Conservation (phyloP, 192 early-diverging fungal species). For the Umbelopsis sp. region DNA sequence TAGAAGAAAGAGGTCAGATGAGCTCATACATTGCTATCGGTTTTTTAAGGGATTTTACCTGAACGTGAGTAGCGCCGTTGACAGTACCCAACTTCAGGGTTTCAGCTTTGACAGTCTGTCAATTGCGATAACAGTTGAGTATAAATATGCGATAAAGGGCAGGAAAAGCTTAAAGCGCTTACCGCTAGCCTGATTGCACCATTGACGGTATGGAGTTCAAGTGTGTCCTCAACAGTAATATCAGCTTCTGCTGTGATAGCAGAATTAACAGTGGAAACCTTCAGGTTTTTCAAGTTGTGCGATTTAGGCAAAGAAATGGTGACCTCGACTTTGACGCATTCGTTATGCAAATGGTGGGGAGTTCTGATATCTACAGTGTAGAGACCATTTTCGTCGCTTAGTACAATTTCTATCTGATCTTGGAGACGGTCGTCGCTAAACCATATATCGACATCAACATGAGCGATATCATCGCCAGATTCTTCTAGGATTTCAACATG, state of each 20-base stretch:
- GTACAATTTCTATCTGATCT: neutral
- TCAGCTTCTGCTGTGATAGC: neutral
- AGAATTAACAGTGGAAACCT: neutral
- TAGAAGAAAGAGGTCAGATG: too few relatives aligned
- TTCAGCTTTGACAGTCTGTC: neutral
- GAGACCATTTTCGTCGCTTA: neutral
- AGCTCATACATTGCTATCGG: neutral
- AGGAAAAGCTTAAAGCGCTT: neutral
- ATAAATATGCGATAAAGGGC: too few relatives aligned
- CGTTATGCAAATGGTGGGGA: neutral
- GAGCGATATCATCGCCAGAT: neutral
- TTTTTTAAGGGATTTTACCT: neutral
- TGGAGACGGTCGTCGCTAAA: neutral
- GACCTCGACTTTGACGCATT: conserved; percentile 2
- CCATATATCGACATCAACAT: neutral
- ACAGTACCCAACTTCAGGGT: neutral
- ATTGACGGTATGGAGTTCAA: neutral
- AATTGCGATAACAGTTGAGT: neutral
- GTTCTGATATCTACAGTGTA: neutral
- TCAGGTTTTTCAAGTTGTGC: neutral
- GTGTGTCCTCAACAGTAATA: neutral
- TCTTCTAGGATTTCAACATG: neutral
- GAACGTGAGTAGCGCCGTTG: neutral
- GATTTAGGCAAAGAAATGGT: neutral
- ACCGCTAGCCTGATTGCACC: neutral